Evolutionary conservation across 176 grass and related monocot species (phyloP), one percentile per base, ranked within the genome.

Genomic region (Aegilops longissima): DNA sequence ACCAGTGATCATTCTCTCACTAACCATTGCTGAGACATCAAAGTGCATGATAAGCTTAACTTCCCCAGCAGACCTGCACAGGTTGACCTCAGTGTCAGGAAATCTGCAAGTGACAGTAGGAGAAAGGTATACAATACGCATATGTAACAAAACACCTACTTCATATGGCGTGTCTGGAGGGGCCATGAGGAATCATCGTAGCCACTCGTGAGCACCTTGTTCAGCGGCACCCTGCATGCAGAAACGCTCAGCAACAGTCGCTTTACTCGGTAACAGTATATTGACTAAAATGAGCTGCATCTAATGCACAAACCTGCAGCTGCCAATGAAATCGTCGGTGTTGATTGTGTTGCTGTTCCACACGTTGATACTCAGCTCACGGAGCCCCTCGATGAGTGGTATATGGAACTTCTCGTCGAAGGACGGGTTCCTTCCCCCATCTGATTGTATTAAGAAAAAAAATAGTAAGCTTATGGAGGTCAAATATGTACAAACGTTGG

Each of bases 311-410:
- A 78, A 98, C 96, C 90, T 95, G 66, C 93, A 85, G 65, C 47
- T 89, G 66, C 96, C 96, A 6, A 98, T 92, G 85, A 92, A 92
- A 35, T 95, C 88, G 78, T 98, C 96, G 52, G 21, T 21, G 51
- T 23, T 95, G 16, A 98, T 40, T 9, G 93, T 98, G 81, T 95
- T 98, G 83, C 96, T 95, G 68, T 98, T 98, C 90, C 86, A 95
- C 24, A 95, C 92, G 0, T 8, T 1, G 9, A 95, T 25, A 52
- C 74, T 89, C 42, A 98, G 30, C 73, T 98, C 96, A 38, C 92
- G 92, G 18, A 98, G 92, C 0, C 93, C 96, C 84, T 98, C 93
- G 79, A 98, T 77, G 30, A 98, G 88, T 18, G 92, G 93, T 73
- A 95, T 92, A 36, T 91, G 86, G 21, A 98, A 95, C 77, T 95